Base-by-base conservation (phyloP, 2,329 filamentous ascomycete genomes). In the Monosporascus sp. region DNA sequence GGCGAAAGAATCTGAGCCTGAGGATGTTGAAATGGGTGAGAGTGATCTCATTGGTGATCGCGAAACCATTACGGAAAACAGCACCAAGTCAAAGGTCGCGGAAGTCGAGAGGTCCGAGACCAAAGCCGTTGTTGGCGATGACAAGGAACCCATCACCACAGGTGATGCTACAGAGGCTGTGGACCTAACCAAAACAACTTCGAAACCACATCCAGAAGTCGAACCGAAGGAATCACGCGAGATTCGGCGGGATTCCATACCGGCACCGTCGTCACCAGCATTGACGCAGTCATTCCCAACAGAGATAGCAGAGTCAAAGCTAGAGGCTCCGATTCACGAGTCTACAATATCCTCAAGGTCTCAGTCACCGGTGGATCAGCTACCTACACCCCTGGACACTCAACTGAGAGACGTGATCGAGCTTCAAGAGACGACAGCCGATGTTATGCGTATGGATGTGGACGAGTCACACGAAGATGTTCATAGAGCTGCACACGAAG, bases 191-290 rank as follows among this genome's bases (percentile, higher is more conserved):
- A 24, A 37, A 17, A 22, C 15, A 11, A 36, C 11, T 36, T 41
- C 25, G 15, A 20, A 31, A 41, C 17, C 6, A 17, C 14, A 20
- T 38, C 77, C 76, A 0, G 74, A 78, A 52, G 75, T 72, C 2
- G 74, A 77, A 34, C 68, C 71, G 45, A 67, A 73, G 9, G 60
- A 60, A n/a, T 48, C 62, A 18, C 49, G 52, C 9, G 52, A 55
- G 22, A n/a, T 51, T 9, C 44, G 45, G 37, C 42, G 15, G 25
- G 45, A 22, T 18, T 45, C 48, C 48, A 31, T 36, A 9, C 24
- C 42, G 44, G 41, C 45, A 7, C 56, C 57, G 14, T 59, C 60
- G 14, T 65, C 63, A 27, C 60, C 64, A 38, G 60, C 62, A n/a
- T 44, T 56, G 25, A 63, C 61, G 17, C 62, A 61, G 25, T 60